Evolutionary conservation across 208 protist genomes (phyloP).

Genomic region (Porcisia hertigi): DNA sequence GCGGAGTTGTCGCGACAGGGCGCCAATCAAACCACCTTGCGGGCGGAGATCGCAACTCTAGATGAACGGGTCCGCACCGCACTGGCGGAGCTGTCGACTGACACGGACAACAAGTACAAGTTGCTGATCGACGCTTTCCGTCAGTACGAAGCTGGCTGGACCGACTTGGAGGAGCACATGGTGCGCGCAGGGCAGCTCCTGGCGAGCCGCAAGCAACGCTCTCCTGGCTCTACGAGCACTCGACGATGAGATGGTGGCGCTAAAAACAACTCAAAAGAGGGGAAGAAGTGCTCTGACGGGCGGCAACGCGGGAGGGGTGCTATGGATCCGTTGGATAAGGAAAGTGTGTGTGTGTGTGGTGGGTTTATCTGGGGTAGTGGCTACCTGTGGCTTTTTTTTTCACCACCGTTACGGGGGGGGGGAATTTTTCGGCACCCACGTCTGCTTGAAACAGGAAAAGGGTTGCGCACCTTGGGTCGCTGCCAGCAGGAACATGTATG

Average conservation of each 20-base stretch:
- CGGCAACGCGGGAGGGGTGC: neutral
- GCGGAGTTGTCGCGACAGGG: slow-evolving; percentile 58
- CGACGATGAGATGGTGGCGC: slow-evolving; percentile 9
- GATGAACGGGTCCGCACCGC: slow-evolving; percentile 45
- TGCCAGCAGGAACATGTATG: too few relatives aligned
- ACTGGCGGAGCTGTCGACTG: slow-evolving; percentile 41
- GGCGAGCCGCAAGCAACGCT: slow-evolving; percentile 38
- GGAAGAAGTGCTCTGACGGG: neutral
- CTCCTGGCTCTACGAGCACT: slow-evolving; percentile 14
- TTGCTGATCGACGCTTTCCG: slow-evolving; percentile 62
- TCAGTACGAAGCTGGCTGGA: slow-evolving; percentile 64
- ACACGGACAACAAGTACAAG: slow-evolving; percentile 67
- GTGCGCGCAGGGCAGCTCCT: slow-evolving; percentile 72
- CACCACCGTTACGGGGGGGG: too few relatives aligned
- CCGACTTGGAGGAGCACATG: slow-evolving; percentile 79
- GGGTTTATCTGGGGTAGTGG: too few relatives aligned
- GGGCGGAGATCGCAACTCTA: slow-evolving; percentile 37
- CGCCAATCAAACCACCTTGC: slow-evolving; percentile 40
- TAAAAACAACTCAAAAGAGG: neutral
- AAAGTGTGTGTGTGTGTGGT: too few relatives aligned
- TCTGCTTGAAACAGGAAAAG: too few relatives aligned
- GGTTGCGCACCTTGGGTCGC: too few relatives aligned
- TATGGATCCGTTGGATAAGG: neutral
- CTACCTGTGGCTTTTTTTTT: too few relatives aligned
- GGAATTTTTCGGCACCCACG: too few relatives aligned